Conservation (phyloP, 192 early-diverging fungal species). For the Mortierella antarctica region DNA sequence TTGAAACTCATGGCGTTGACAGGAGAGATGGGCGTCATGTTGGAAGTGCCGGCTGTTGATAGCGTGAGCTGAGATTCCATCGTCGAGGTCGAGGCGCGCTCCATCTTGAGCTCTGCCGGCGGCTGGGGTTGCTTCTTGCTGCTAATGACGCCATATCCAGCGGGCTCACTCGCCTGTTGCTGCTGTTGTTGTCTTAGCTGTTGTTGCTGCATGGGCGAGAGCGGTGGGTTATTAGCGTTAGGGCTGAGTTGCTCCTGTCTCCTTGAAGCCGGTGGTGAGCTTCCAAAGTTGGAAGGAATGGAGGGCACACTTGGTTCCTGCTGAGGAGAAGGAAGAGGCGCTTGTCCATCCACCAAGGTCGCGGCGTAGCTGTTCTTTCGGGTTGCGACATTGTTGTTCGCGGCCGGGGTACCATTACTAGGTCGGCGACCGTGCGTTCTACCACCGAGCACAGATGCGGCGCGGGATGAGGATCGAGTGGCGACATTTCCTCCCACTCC, state of each 20-base stretch:
- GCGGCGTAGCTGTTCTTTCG: conserved; percentile 25
- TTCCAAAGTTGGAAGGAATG: conserved; percentile 34
- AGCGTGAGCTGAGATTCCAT: conserved; percentile 28
- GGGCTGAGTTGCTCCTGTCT: conserved; percentile 13
- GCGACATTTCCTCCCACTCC: conserved; percentile 19
- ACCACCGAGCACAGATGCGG: conserved; percentile 38
- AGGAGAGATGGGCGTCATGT: conserved; percentile 28
- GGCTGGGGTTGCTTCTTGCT: not conserved
- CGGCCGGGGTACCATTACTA: conserved; percentile 10
- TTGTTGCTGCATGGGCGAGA: conserved; percentile 16
- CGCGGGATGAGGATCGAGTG: conserved; percentile 44
- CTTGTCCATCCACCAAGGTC: not conserved
- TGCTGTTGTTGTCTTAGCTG: conserved; percentile 26
- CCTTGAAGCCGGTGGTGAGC: conserved; percentile 19
- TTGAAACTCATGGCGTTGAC: conserved; percentile 13
- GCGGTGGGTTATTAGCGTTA: not conserved
- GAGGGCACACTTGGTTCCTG: conserved; percentile 24
- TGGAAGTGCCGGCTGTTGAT: conserved; percentile 35
- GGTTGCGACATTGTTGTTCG: not conserved
- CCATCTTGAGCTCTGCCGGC: conserved; percentile 15
- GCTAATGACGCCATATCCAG: conserved; percentile 32
- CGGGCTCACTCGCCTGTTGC: not conserved
- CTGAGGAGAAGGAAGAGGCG: not conserved
- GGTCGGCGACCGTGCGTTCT: conserved; percentile 32
- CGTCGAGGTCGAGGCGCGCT: conserved; percentile 24